These are phyloP conservation scores for Naganishia kalamii DNA, from an alignment of 768 basidiomycete genomes.

Conservation along the genomic window DNA sequence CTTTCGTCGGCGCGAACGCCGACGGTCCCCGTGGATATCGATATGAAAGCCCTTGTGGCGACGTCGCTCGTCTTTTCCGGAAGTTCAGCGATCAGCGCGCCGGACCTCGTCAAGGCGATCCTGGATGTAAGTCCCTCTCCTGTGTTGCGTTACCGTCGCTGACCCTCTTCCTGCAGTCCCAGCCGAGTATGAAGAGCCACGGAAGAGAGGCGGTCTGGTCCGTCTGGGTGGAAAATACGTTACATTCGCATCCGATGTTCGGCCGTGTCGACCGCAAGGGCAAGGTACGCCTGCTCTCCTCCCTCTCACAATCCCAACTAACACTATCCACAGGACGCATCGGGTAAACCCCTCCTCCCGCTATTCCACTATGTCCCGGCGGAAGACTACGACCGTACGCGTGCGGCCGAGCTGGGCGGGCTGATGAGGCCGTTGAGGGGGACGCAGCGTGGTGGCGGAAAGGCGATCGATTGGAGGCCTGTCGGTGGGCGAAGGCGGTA, in stretches of 20 bases:
- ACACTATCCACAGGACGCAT: conserved; percentile 38
- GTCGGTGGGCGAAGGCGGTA: conserved; percentile 37
- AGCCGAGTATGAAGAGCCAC: conserved; percentile 36
- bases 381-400: conserved; percentile 37
- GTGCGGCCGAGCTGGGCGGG: conserved; percentile 40
- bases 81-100: conserved; percentile 35
- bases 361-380: conserved; percentile 46
- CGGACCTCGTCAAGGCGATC: conserved; percentile 45
- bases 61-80: conserved; percentile 45
- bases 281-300: conserved; percentile 31
- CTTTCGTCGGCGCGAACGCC: neutral
- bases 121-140: conserved; percentile 37
- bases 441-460: conserved; percentile 39
- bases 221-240: conserved; percentile 28
- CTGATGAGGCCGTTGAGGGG: conserved; percentile 40
- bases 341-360: conserved; percentile 44
- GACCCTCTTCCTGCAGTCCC: conserved; percentile 30
- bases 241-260: conserved; percentile 40
- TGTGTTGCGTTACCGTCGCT: neutral
- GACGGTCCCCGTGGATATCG: conserved; percentile 27
- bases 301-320: neutral
- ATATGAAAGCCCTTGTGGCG: conserved; percentile 39
- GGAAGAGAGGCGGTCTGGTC: conserved; percentile 36
- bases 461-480: conserved; percentile 46
- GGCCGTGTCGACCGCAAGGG: conserved; percentile 43